These are phyloP conservation scores for Yarrowia osloensis DNA, from an alignment of 805 yeast species.

Conservation along the genomic window DNA sequence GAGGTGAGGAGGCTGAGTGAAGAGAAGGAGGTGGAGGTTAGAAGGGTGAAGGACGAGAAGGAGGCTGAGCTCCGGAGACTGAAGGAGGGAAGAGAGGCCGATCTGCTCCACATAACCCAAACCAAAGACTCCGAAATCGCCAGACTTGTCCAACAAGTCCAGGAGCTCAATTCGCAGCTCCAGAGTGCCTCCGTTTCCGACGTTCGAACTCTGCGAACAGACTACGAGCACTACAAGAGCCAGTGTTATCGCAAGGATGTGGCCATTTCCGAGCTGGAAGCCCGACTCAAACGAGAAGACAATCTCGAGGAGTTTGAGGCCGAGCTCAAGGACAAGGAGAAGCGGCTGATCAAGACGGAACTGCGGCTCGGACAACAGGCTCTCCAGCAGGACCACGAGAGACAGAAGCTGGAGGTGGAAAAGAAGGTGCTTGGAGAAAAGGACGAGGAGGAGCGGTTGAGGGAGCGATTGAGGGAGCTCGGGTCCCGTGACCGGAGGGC, in stretches of 20 bases:
- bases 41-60: neutral
- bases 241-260: neutral
- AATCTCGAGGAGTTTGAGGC: neutral
- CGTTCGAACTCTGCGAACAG: neutral
- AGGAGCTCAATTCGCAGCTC: neutral
- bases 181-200: neutral
- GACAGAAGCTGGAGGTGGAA: neutral
- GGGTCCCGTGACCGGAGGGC: neutral
- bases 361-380: conserved; percentile 13
- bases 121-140: neutral
- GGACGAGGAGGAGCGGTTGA: conserved; percentile 2
- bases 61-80: neutral
- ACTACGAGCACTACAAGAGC: conserved; percentile 6
- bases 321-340: neutral
- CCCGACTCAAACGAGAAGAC: neutral
- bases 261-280: neutral
- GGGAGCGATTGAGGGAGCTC: neutral
- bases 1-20: no score
- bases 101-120: neutral
- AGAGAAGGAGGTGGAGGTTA: neutral
- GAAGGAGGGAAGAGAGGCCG: neutral
- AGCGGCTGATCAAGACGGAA: neutral
- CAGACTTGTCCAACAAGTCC: no score
- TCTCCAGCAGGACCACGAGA: conserved; percentile 1
- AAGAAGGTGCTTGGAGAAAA: neutral